Conservation (phyloP, 225 moss, liverwort and hornwort genomes). For the Anthoceros angustus region DNA sequence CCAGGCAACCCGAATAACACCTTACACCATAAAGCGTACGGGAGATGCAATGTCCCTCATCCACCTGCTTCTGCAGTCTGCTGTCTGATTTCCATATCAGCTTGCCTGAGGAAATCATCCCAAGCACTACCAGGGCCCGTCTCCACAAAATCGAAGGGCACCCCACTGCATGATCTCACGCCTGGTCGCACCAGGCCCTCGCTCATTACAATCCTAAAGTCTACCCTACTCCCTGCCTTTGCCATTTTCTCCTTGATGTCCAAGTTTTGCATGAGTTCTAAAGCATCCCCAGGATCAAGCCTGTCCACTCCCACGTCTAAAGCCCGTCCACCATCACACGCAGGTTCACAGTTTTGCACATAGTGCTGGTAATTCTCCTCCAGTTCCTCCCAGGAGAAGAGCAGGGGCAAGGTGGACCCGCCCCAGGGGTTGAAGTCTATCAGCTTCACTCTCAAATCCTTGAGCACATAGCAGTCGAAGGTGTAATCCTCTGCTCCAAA, state of each 20-base stretch:
- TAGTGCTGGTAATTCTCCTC: conserved; percentile 23
- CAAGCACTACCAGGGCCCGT: conserved; percentile 15
- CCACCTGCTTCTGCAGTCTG: not conserved
- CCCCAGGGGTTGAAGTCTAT: conserved; percentile 81
- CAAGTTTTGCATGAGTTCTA: not conserved
- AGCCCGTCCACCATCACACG: too few relatives aligned
- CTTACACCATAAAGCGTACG: too few relatives aligned
- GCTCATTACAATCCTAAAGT: conserved; percentile 48
- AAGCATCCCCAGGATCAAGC: not conserved
- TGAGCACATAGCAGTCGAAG: conserved; percentile 70
- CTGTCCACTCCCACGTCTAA: too few relatives aligned
- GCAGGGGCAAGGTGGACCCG: conserved; percentile 61
- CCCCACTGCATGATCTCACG: conserved; percentile 58
- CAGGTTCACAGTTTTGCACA: not conserved
- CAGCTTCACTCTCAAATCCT: conserved; percentile 45
- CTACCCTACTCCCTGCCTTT: conserved; percentile 18
- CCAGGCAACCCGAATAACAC: too few relatives aligned
- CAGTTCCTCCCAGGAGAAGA: conserved; percentile 83
- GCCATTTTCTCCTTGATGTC: not conserved
- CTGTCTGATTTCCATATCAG: not conserved
- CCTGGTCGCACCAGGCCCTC: conserved; percentile 75
- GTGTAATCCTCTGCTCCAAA: conserved; percentile 53
- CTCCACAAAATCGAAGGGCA: conserved; percentile 79
- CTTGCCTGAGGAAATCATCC: not conserved
- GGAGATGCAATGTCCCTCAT: not conserved